A percentile compares a stretch with the other conserved stretches of the same genome.
Evolutionary conservation across 768 basidiomycete species (phyloP).

Genomic region (Kwoniella sp.): DNA sequence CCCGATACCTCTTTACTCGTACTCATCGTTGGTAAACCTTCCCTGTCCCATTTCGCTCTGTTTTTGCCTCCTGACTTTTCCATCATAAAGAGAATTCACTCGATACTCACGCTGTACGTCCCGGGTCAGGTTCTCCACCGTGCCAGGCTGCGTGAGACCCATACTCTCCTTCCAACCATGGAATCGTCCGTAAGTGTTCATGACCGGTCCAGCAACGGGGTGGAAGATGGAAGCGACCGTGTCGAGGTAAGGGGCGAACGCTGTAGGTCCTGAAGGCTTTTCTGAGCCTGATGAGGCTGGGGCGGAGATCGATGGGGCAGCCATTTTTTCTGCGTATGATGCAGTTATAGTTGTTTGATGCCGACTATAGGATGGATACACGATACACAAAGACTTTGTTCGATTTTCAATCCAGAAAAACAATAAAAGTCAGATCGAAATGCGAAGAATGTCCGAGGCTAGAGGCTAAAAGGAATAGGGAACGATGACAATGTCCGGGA

Average conservation of each 20-base stretch:
- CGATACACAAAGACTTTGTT: no score
- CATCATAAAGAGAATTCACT: background rate
- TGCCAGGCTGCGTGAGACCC: constrained; percentile 86
- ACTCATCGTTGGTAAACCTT: no score
- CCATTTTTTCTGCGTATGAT: constrained; percentile 12
- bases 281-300: constrained; percentile 9
- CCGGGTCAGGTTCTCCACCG: constrained; percentile 86
- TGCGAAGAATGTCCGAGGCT: background rate
- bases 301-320: constrained; percentile 6
- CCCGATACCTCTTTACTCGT: no score
- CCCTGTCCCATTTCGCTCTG: no score
- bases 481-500: background rate
- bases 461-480: background rate
- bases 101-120: constrained; percentile 79
- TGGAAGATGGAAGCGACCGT: constrained; percentile 48
- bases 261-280: constrained; percentile 41
- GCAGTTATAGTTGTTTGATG: no score
- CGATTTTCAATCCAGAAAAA: no score
- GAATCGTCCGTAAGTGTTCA: constrained; percentile 71
- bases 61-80: no score
- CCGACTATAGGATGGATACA: background rate
- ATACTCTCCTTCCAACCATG: constrained; percentile 78
- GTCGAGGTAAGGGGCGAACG: constrained; percentile 51
- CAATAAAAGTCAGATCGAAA: constrained; percentile 9
- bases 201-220: constrained; percentile 61